A percentile compares a stretch with the other conserved stretches of the same genome.
phyloP scores from a whole-genome alignment of 2,329 filamentous ascomycete genomes.

The Pseudocercospora fijiensis region DNA sequence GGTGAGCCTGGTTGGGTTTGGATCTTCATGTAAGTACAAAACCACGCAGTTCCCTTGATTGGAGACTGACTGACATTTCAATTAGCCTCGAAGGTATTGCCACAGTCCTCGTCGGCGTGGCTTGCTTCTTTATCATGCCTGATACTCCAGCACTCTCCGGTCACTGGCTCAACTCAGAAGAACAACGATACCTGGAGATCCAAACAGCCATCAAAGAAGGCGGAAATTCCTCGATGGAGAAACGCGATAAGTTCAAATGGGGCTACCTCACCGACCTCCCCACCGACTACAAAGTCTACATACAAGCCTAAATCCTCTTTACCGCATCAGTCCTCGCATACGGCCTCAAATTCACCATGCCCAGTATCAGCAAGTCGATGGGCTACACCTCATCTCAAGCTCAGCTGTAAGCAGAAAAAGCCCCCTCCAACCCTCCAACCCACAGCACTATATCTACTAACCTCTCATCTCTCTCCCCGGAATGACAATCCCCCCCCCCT shows the following conservation, averaged over 20 bases:
- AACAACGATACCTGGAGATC: neutral
- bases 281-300: conserved; percentile 29
- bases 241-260: conserved; percentile 29
- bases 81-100: neutral
- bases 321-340: conserved; percentile 27
- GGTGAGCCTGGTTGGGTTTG: neutral
- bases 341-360: conserved; percentile 29
- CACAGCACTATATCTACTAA: conserved; percentile 3
- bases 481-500: no score
- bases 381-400: conserved; percentile 24
- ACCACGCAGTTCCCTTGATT: no score
- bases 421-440: neutral
- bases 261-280: conserved; percentile 26
- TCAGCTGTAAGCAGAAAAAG: conserved; percentile 27
- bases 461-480: no score
- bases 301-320: conserved; percentile 28
- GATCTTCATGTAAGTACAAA: neutral
- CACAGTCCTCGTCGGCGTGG: neutral
- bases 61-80: no score
- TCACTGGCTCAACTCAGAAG: neutral
- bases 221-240: neutral
- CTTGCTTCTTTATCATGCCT: neutral
- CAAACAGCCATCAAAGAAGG: neutral
- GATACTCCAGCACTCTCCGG: neutral
- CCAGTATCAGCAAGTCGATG: conserved; percentile 23